Percentiles rank a stretch among this genome's conserved stretches.
phyloP scores from a whole-genome alignment of 495 filamentous ascomycete genomes.

The Jackrogersella minutella region DNA sequence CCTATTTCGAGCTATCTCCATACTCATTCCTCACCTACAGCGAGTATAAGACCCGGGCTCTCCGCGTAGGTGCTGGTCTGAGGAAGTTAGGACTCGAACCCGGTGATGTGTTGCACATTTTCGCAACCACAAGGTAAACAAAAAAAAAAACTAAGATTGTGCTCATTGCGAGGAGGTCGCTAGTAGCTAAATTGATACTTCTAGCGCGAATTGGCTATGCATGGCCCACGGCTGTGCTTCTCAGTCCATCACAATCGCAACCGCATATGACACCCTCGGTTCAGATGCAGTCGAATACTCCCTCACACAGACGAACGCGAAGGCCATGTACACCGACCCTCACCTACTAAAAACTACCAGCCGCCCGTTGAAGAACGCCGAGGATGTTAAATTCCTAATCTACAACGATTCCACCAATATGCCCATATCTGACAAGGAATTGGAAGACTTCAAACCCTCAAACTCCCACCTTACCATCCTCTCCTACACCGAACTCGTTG shows the following conservation, averaged over 20 bases:
- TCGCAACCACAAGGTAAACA: slow-evolving; percentile 63
- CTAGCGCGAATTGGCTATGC: slow-evolving; percentile 58
- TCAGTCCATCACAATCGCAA: slow-evolving; percentile 71
- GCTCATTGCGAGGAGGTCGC: not conserved
- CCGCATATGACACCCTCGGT: slow-evolving; percentile 72
- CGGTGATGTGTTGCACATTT: slow-evolving; percentile 64
- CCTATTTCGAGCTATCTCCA: slow-evolving; percentile 68
- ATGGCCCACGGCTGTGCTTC: slow-evolving; percentile 60
- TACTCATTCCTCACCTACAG: slow-evolving; percentile 68
- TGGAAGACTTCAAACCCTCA: slow-evolving; percentile 52
- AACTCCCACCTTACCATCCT: slow-evolving; percentile 52
- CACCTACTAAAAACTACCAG: slow-evolving; percentile 61
- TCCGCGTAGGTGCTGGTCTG: slow-evolving; percentile 64
- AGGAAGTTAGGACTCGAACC: slow-evolving; percentile 62
- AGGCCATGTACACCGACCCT: slow-evolving; percentile 68
- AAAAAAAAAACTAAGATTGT: too few relatives aligned
- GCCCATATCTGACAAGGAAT: slow-evolving; percentile 49
- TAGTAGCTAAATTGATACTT: slow-evolving; percentile 19
- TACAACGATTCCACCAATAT: slow-evolving; percentile 55
- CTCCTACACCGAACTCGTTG: slow-evolving; percentile 54
- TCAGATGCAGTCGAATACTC: slow-evolving; percentile 68
- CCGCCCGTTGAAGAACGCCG: slow-evolving; percentile 52
- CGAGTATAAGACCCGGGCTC: slow-evolving; percentile 64
- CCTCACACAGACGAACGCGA: slow-evolving; percentile 65
- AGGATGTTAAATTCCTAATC: slow-evolving; percentile 53